Percentiles rank a stretch among this genome's conserved stretches.
Evolutionary conservation across 257 asterid species (phyloP).

Genomic region (Coffea canephora): DNA sequence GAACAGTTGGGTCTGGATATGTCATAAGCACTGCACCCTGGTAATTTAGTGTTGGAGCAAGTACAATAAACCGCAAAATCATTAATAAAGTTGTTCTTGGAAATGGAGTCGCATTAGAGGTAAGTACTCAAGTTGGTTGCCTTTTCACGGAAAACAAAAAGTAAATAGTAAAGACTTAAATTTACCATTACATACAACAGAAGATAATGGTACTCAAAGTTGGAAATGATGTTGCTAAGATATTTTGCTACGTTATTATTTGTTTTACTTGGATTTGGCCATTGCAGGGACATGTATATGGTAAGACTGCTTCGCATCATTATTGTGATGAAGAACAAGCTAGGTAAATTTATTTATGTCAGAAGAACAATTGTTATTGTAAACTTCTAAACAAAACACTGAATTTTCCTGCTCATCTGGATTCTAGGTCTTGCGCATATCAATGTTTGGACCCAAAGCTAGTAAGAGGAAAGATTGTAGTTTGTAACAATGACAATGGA

Average conservation of each 20-base stretch:
- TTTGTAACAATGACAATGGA: background rate
- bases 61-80: conserved; percentile 37
- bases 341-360: background rate
- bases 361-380: no score
- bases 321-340: background rate
- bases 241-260: no score
- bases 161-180: no score
- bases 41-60: conserved; percentile 39
- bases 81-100: conserved; percentile 32
- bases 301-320: conserved; percentile 3
- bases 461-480: conserved; percentile 26
- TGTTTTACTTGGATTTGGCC: no score
- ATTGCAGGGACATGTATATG: conserved; percentile 30
- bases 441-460: conserved; percentile 19
- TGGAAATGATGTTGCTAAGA: no score
- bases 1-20: background rate
- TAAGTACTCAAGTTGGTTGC: no score
- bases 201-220: no score
- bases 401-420: no score
- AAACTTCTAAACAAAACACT: no score
- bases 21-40: conserved; percentile 39
- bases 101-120: conserved; percentile 24
- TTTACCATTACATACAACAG: no score
- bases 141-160: no score
- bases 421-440: background rate